Percentiles rank a stretch among this genome's conserved stretches.
Conservation (phyloP, 2,329 filamentous ascomycete genomes). For the Cryoendolithus antarcticus region DNA sequence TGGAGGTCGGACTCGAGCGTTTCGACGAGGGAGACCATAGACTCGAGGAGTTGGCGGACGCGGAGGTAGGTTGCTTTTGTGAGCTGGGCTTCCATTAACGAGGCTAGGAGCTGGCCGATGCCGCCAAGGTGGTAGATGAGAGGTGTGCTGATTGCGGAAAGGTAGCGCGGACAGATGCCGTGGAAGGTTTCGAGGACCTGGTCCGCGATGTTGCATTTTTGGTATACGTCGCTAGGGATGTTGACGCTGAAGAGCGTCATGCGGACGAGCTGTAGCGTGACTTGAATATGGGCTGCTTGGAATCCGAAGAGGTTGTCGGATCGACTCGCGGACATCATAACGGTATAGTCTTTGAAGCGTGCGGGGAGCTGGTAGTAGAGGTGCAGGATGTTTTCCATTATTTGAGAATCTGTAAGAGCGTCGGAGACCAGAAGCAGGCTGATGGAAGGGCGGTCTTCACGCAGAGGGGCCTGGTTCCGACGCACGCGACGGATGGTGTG, state of each 20-base stretch:
- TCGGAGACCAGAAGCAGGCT: conserved; percentile 16
- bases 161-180: conserved; percentile 32
- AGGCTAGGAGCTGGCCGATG: conserved; percentile 38
- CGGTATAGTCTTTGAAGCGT: conserved; percentile 18
- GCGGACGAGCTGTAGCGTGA: conserved; percentile 36
- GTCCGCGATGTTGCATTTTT: conserved; percentile 35
- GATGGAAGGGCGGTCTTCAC: conserved; percentile 14
- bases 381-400: conserved; percentile 18
- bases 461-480: conserved; percentile 9
- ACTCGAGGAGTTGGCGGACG: conserved; percentile 30
- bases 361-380: conserved; percentile 20
- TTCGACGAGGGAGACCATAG: conserved; percentile 34
- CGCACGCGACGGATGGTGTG: conserved; percentile 29
- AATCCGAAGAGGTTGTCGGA: conserved; percentile 33
- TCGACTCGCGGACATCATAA: conserved; percentile 21
- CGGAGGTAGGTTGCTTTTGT: conserved; percentile 30
- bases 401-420: conserved; percentile 14
- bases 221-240: conserved; percentile 21
- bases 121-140: conserved; percentile 37
- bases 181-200: conserved; percentile 33
- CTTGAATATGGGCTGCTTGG: conserved; percentile 40
- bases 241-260: conserved; percentile 29
- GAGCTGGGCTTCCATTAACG: conserved; percentile 33
- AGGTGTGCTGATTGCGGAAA: conserved; percentile 37
- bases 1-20: conserved; percentile 32